Evolutionary conservation across 2,329 filamentous ascomycete genomes (phyloP), one percentile per base, ranked within the genome.

Genomic region (Mycocentrospora acerina): DNA sequence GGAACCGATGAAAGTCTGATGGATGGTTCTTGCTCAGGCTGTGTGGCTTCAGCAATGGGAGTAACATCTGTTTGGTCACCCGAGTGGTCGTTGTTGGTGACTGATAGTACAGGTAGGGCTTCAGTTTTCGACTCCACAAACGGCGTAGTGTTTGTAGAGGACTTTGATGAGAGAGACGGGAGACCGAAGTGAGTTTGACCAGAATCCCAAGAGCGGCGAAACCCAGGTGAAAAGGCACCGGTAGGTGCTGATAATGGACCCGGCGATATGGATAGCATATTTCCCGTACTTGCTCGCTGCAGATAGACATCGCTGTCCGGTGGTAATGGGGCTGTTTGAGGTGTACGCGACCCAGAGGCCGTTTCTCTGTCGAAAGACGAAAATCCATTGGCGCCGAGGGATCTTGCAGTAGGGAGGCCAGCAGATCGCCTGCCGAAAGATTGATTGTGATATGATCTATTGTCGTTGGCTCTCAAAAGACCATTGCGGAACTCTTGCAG

Each of bases 401-500:
- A 59, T 13, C 54, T 40, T 7, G 49, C 39, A 8, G 57, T 57
- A 2, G 59, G 50, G 11, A 65, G 44, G 8, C 62, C 64, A 17
- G 55, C 60, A 24, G 62, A 62, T 32, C 64, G 56, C 28, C 62
- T 48, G 22, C 61, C 62, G 39, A 59, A 67, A 6, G 44, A 53
- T 42, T 62, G 60, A 32, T 56, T 62, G 32, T 60, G 60, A 19
- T 52, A 60, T 7, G 53, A 53, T 15, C 62, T 48, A 31, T 46
- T 60, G 22, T 65, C 60, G 28, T 64, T 69, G 8, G 59, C 51
- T 37, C 62, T 60, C n/a, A 67, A 40, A 29, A 65, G 75, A 69
- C 57, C 77, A 62, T 51, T 78, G 67, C 46, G 77, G 60, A 90
- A 91, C 58, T 91, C 87, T 63, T 90, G 87, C 32, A 94, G 72